phyloP scores from a whole-genome alignment of 1,139 yeast species.

The Yamadazyma taylorii region DNA sequence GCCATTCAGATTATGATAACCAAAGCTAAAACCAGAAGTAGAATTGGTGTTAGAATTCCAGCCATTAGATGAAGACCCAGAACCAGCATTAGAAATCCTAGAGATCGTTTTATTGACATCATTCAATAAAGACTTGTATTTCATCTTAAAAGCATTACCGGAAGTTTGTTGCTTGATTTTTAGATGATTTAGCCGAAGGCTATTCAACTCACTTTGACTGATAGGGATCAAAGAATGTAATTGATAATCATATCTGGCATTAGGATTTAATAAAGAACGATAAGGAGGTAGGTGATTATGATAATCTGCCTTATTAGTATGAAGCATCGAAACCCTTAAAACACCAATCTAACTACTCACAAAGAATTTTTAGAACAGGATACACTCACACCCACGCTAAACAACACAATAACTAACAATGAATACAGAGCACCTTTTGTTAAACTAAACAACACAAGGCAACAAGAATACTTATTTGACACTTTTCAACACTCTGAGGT shows the following conservation, averaged over 20 bases:
- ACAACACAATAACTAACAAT: too few species aligned
- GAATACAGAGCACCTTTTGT: too few species aligned
- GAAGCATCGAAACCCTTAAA: background rate
- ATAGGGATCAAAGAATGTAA: constrained; percentile 43
- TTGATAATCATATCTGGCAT: constrained; percentile 42
- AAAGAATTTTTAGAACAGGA: too few species aligned
- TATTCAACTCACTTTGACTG: constrained; percentile 31
- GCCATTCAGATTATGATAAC: too few species aligned
- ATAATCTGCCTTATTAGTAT: constrained; percentile 23
- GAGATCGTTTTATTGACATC: constrained; percentile 39
- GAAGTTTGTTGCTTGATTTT: constrained; percentile 12
- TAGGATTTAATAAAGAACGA: constrained; percentile 43
- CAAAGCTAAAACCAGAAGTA: background rate
- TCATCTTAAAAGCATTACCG: constrained; percentile 34
- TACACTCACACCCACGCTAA: background rate
- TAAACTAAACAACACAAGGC: background rate
- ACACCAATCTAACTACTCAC: too few species aligned
- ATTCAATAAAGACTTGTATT: constrained; percentile 41
- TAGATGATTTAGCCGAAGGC: constrained; percentile 9
- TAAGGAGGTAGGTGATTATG: constrained; percentile 44
- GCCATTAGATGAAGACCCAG: background rate
- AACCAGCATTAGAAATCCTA: constrained; percentile 7
- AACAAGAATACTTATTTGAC: background rate
- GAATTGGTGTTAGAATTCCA: background rate
- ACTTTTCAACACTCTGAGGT: too few species aligned